These are phyloP conservation scores for Komagataella pseudopastoris DNA, from an alignment of 805 yeast genomes.

Conservation along the genomic window DNA sequence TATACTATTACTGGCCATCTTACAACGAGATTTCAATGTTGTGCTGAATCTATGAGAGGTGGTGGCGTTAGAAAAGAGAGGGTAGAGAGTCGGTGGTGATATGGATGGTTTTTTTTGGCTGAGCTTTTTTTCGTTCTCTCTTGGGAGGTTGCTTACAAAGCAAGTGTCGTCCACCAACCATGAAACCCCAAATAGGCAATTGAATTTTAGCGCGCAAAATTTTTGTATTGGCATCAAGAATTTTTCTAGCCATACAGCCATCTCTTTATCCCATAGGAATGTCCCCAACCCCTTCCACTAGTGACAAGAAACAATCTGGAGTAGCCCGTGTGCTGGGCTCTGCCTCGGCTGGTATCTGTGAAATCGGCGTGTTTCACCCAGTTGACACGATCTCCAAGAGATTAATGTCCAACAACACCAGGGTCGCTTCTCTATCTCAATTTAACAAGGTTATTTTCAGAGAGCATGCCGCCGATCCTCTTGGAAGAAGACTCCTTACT, in stretches of 20 bases:
- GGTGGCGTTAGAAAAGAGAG: neutral
- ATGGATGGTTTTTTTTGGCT: neutral
- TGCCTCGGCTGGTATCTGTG: conserved; percentile 97
- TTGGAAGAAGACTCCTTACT: conserved; percentile 62
- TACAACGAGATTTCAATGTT: neutral
- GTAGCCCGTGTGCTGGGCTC: conserved; percentile 88
- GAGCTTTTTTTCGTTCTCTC: neutral
- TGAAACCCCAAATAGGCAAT: neutral
- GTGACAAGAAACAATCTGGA: conserved; percentile 80
- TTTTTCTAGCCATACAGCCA: neutral
- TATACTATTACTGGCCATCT: conserved; percentile 5
- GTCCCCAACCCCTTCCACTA: conserved; percentile 7
- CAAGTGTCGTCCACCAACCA: neutral
- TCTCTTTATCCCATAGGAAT: conserved; percentile 2
- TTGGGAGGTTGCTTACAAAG: neutral
- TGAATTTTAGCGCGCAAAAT: neutral
- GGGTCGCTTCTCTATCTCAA: conserved; percentile 46
- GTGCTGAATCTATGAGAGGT: neutral
- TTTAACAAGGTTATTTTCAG: conserved; percentile 81
- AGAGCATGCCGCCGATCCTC: conserved; percentile 59
- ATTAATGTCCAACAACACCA: conserved; percentile 72
- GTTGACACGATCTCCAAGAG: conserved; percentile 97
- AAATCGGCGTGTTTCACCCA: conserved; percentile 95
- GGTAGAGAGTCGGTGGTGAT: neutral
- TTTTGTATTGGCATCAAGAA: neutral